These are phyloP conservation scores for Fusarium mundagurra DNA, from an alignment of 2,329 filamentous ascomycete genomes.

Conservation along the genomic window DNA sequence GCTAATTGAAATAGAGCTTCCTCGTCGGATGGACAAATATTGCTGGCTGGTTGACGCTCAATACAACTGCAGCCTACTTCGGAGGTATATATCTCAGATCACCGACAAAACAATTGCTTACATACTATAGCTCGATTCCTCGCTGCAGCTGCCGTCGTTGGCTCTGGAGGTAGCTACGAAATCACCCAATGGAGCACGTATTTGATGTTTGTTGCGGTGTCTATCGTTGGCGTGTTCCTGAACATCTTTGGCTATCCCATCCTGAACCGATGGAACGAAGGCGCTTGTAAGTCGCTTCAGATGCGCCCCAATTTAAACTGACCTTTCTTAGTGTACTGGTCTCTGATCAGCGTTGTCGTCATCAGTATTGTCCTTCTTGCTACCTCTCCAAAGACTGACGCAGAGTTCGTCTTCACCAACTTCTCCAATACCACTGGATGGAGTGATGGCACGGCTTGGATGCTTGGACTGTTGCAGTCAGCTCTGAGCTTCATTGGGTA, in stretches of 20 bases:
- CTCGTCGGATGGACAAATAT: conserved; percentile 57
- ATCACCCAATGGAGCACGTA: conserved; percentile 54
- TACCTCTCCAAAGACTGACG: conserved; percentile 52
- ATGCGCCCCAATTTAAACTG: background rate
- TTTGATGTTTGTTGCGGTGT: conserved; percentile 51
- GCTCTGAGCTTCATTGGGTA: conserved; percentile 47
- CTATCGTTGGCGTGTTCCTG: conserved; percentile 40
- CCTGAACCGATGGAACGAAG: conserved; percentile 54
- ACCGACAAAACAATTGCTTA: background rate
- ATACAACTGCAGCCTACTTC: conserved; percentile 56
- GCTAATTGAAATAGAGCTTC: conserved; percentile 49
- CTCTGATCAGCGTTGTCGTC: conserved; percentile 52
- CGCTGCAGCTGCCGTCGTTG: conserved; percentile 53
- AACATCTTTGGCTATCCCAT: conserved; percentile 56
- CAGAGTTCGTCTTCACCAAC: conserved; percentile 55
- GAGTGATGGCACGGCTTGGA: conserved; percentile 58
- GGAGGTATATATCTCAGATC: conserved; percentile 43
- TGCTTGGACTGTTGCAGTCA: conserved; percentile 56
- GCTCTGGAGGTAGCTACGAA: conserved; percentile 50
- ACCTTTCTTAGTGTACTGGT: conserved; percentile 50
- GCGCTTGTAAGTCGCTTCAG: conserved; percentile 43
- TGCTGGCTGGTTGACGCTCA: conserved; percentile 56
- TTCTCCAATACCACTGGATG: conserved; percentile 58
- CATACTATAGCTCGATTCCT: conserved; percentile 52
- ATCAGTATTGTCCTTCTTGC: conserved; percentile 55